These are phyloP conservation scores for Fomitopsis betulina DNA, from an alignment of 1,284 basidiomycete species.

Conservation along the genomic window DNA sequence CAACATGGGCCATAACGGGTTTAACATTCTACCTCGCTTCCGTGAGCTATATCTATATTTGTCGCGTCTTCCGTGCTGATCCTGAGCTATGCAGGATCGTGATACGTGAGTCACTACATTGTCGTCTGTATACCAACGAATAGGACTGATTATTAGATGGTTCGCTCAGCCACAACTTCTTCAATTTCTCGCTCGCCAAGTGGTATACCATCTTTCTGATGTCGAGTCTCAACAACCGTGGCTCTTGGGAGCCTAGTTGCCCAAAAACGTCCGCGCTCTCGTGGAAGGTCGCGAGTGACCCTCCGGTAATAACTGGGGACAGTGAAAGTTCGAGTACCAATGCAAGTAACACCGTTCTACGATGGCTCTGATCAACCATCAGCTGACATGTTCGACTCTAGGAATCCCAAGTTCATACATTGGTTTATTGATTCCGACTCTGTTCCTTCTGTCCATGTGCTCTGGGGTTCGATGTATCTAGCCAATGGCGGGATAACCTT, in stretches of 20 bases:
- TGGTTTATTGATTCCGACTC: neutral
- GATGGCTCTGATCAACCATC: neutral
- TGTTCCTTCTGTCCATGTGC: too few species aligned
- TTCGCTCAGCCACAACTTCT: neutral
- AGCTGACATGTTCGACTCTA: too few species aligned
- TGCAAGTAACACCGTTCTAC: neutral
- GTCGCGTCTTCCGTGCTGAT: neutral
- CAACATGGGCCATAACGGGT: conserved; percentile 12
- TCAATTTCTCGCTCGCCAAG: conserved; percentile 3
- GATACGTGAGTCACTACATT: neutral
- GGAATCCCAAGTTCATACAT: too few species aligned
- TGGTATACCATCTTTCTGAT: conserved; percentile 2
- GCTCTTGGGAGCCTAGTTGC: neutral
- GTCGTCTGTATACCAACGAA: neutral
- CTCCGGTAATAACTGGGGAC: too few species aligned
- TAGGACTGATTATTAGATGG: neutral
- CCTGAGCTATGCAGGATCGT: neutral
- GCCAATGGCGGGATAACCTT: too few species aligned
- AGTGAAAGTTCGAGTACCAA: neutral
- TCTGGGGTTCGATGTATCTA: neutral
- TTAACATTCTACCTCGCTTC: conserved; percentile 5
- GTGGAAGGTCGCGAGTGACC: neutral
- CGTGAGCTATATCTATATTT: neutral
- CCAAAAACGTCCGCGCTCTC: neutral
- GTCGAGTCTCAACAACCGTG: conserved; percentile 1